A percentile compares a stretch with the other conserved stretches of the same genome.
These are phyloP conservation scores for Hygrocybe punicea DNA, from an alignment of 768 basidiomycete genomes.

Conservation along the genomic window DNA sequence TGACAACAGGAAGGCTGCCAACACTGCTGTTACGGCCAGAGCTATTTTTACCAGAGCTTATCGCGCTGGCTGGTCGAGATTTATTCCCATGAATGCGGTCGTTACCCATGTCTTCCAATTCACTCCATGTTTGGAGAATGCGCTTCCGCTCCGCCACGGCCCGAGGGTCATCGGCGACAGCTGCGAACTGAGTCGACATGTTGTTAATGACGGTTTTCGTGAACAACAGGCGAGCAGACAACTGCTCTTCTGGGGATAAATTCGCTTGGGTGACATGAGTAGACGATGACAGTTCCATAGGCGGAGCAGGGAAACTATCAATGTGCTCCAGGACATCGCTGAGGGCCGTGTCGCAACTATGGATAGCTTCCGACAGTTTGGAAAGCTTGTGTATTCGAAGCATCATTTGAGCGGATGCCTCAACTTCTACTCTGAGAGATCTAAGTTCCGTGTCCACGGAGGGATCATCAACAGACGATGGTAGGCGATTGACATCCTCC, in stretches of 20 bases:
- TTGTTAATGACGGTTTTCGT: conserved; percentile 51
- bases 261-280: conserved; percentile 41
- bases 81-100: conserved; percentile 60
- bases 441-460: conserved; percentile 56
- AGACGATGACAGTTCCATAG: conserved; percentile 53
- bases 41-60: conserved; percentile 52
- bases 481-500: conserved; percentile 47
- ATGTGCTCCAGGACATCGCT: conserved; percentile 85
- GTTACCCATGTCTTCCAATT: conserved; percentile 76
- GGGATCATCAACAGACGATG: conserved; percentile 38
- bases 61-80: conserved; percentile 62
- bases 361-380: conserved; percentile 47
- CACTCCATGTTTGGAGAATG: conserved; percentile 75
- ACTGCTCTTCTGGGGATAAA: conserved; percentile 62
- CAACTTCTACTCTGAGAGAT: conserved; percentile 59
- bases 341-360: conserved; percentile 65
- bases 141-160: conserved; percentile 58
- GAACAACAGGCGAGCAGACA: conserved; percentile 60
- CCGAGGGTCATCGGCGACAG: conserved; percentile 56
- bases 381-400: conserved; percentile 53
- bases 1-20: conserved; percentile 17
- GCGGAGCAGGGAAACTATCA: conserved; percentile 73
- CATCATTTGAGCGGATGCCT: conserved; percentile 47
- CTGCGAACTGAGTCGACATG: conserved; percentile 41
- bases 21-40: conserved; percentile 57